phyloP scores from a whole-genome alignment of 306 rosid genomes.

The Rosa multiflora region DNA sequence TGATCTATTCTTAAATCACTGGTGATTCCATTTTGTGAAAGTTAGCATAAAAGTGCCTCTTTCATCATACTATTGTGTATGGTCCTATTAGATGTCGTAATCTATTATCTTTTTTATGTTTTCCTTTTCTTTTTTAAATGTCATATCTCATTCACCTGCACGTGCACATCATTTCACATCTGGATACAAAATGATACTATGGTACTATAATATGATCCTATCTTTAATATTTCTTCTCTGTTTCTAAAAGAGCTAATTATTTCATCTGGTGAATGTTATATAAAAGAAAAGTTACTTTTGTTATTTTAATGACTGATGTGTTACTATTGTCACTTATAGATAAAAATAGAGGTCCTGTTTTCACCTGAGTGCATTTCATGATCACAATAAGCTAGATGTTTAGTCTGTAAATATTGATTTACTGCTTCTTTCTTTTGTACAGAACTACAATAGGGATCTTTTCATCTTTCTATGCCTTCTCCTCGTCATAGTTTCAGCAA shows the following conservation, averaged over 20 bases:
- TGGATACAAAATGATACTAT: background rate
- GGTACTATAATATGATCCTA: background rate
- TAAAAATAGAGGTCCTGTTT: background rate
- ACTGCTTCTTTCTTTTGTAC: constrained; percentile 31
- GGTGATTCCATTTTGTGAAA: background rate
- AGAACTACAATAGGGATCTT: constrained; percentile 93
- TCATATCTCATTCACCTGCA: background rate
- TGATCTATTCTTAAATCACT: constrained; percentile 11
- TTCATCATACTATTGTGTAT: background rate
- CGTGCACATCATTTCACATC: background rate
- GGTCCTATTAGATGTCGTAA: background rate
- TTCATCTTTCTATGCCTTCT: constrained; percentile 87
- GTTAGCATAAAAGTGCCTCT: background rate
- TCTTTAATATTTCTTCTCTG: constrained; percentile 2
- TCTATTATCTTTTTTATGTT: background rate
- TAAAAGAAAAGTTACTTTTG: background rate
- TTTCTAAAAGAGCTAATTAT: constrained; percentile 7
- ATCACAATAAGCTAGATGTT: constrained; percentile 4
- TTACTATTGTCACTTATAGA: background rate
- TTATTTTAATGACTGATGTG: background rate
- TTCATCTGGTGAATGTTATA: background rate
- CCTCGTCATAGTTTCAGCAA: constrained; percentile 83
- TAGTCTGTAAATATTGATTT: constrained; percentile 20
- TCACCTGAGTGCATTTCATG: background rate
- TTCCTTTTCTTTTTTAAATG: background rate